Evolutionary conservation across 164 flowering plant species (phyloP), one percentile per base, ranked within the genome.

Genomic region (Magnolia changhungtana): DNA sequence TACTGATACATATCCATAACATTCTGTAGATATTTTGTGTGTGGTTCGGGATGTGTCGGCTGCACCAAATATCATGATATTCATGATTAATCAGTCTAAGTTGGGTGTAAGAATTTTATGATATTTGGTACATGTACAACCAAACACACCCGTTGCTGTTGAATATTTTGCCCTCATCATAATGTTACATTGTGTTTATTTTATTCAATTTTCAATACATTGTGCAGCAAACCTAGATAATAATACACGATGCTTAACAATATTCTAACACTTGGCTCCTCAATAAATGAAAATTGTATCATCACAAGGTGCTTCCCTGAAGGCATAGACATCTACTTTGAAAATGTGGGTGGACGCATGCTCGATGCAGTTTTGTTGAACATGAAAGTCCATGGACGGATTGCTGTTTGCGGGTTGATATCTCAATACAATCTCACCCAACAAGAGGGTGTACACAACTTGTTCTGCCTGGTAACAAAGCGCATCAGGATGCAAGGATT

Each of bases 241-340:
- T 27, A 27, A 27, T 27, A 27, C 29, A 27, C 29, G 2, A 27
- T 27, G 29, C 2, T 2, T 27, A 27, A 27, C 29, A 27, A 27
- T 65, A 29, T 63, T n/a, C 65, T 21, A 7, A 27, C 29, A 27
- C 29, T 27, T 27, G 29, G 29, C 29, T 67, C 49, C 27, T 14
- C 27, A 67, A 68, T 31, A 24, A 3, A 10, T 27, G 9, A 24
- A 19, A 7, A 66, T 24, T 66, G 24, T 24, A 13, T 18, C 50
- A 24, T 49, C 18, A 7, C 58, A n/a, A 87, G 90, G 78, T 82
- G 82, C 50, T 87, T 89, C 63, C 88, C 89, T 1, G 82, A 88
- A 29, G 91, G 92, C 72, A 87, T 88, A 14, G 88, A 89, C 78
- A 89, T 89, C 11, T 89, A 89, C 84, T 88, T 89, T 18, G 92